A percentile compares a stretch with the other conserved stretches of the same genome.
Evolutionary conservation across 129 eudicot genomes (phyloP).

Genomic region (Lonicera japonica): DNA sequence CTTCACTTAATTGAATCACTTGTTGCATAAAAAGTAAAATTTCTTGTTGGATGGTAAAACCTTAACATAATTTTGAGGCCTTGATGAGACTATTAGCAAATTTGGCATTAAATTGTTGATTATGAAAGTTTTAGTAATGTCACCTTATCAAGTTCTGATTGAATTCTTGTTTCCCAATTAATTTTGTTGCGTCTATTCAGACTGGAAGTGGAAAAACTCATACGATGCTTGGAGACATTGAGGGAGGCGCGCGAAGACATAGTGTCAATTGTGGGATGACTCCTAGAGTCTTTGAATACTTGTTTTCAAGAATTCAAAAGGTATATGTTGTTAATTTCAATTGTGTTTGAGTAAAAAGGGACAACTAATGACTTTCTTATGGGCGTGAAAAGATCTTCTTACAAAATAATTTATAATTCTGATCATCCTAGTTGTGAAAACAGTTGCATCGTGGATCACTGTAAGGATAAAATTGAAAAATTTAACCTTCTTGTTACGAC

Average conservation of each 20-base stretch:
- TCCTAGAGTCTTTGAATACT: slow-evolving; percentile 90
- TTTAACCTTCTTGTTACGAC: no score
- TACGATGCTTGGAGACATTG: slow-evolving; percentile 98
- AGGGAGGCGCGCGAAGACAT: slow-evolving; percentile 89
- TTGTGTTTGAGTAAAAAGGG: background rate
- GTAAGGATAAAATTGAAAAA: no score
- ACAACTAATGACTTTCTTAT: no score
- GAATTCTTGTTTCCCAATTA: background rate
- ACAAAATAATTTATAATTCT: no score
- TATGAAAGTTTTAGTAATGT: background rate
- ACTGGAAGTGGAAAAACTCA: slow-evolving; percentile 99
- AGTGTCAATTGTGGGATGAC: slow-evolving; percentile 99
- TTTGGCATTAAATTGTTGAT: background rate
- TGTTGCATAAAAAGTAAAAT: background rate
- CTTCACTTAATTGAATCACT: background rate
- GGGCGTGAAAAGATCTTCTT: no score
- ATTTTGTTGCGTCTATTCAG: slow-evolving; percentile 30
- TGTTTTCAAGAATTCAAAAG: slow-evolving; percentile 94
- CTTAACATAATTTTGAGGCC: background rate
- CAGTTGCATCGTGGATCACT: no score
- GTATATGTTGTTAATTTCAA: slow-evolving; percentile 27
- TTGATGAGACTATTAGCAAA: background rate
- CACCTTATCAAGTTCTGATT: background rate
- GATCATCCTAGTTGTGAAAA: no score
- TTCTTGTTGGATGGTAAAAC: background rate